Evolutionary conservation across 768 basidiomycete species (phyloP).

Genomic region (Psilocybe cyanescens): DNA sequence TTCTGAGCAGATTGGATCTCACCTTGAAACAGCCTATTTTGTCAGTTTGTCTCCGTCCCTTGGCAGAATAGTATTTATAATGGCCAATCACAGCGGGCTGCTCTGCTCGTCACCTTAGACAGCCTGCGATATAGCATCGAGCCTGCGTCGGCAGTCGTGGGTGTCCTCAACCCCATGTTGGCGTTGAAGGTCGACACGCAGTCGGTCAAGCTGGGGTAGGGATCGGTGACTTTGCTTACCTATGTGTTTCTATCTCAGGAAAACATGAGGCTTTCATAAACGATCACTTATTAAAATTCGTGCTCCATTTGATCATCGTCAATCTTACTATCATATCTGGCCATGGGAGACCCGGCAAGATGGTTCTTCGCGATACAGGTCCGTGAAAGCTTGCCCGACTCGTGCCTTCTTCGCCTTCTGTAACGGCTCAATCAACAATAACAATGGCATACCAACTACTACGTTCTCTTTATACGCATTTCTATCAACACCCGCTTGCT

Average conservation of each 20-base stretch:
- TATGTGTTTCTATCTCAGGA: constrained; percentile 24
- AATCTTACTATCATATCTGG: constrained; percentile 26
- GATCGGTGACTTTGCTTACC: constrained; percentile 8
- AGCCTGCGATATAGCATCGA: background rate
- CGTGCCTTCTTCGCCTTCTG: constrained; percentile 24
- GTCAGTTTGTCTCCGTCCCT: background rate
- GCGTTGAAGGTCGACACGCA: background rate
- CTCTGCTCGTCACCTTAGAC: background rate
- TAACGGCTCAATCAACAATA: constrained; percentile 38
- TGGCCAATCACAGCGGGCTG: background rate
- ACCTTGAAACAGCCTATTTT: constrained; percentile 3
- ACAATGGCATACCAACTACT: constrained; percentile 24
- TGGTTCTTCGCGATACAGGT: constrained; percentile 25
- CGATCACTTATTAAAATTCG: constrained; percentile 37
- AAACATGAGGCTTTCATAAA: constrained; percentile 44
- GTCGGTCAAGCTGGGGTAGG: background rate
- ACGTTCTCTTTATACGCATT: constrained; percentile 16
- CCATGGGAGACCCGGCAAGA: constrained; percentile 24
- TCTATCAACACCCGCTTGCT: constrained; percentile 22
- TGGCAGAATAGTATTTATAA: background rate
- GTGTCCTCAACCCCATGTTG: background rate
- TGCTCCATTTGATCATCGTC: constrained; percentile 35
- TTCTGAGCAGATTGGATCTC: constrained; percentile 8
- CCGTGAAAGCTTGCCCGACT: constrained; percentile 32
- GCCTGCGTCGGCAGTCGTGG: background rate